Evolutionary conservation across 495 filamentous ascomycete species (phyloP).

Genomic region (Xylaria grammica): DNA sequence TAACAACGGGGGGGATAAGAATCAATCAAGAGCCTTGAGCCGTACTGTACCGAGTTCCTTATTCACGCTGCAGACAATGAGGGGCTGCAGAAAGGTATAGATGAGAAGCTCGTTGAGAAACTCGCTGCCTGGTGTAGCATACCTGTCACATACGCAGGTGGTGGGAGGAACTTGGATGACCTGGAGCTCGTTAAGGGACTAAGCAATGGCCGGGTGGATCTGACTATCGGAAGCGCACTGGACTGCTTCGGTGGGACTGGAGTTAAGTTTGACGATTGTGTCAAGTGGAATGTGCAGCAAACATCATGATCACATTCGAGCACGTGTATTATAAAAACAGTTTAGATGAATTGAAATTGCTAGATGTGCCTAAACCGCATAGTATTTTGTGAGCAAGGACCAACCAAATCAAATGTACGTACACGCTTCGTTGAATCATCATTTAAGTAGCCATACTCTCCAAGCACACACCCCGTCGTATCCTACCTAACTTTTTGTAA

Average conservation of each 20-base stretch:
- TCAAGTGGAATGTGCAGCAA: conserved; percentile 76
- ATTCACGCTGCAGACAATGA: conserved; percentile 99
- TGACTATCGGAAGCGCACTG: conserved; percentile 94
- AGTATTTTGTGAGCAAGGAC: conserved; percentile 19
- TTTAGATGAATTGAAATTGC: background rate
- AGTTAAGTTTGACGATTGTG: conserved; percentile 85
- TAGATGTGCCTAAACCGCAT: conserved; percentile 14
- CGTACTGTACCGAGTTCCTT: conserved; percentile 92
- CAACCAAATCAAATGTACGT: conserved; percentile 30
- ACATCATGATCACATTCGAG: conserved; percentile 3
- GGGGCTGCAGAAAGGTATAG: conserved; percentile 87
- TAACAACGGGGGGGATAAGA: conserved; percentile 50
- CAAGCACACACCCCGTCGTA: conserved; percentile 20
- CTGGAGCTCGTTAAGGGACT: conserved; percentile 77
- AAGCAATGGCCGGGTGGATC: conserved; percentile 81
- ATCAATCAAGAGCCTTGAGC: conserved; percentile 78
- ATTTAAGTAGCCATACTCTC: conserved; percentile 23
- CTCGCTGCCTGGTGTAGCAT: conserved; percentile 86
- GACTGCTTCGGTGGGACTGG: conserved; percentile 92
- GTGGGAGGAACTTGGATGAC: conserved; percentile 79
- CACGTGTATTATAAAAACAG: conserved; percentile 3
- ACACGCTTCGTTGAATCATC: conserved; percentile 33
- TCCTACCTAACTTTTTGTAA: conserved; percentile 25
- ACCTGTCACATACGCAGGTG: conserved; percentile 95
- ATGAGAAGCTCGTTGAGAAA: conserved; percentile 77